Conservation (phyloP, 78 protist genomes). For the Speleostelium caveatum region DNA sequence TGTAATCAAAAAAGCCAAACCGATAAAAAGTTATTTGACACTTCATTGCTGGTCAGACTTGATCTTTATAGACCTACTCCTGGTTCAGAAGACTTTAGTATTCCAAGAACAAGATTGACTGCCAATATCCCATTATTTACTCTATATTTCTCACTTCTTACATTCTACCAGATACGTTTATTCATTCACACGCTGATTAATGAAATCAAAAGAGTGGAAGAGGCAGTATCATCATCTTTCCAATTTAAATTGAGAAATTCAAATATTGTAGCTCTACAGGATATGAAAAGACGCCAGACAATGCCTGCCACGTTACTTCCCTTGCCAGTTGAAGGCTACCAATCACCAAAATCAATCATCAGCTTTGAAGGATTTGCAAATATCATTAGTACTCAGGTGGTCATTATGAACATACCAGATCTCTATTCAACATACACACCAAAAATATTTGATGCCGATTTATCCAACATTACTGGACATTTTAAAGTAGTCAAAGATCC, state of each 20-base stretch:
- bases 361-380: too few species aligned
- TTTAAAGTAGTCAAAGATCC: slow-evolving; percentile 33
- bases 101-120: slow-evolving; percentile 6
- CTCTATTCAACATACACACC: not conserved
- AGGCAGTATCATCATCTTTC: slow-evolving; percentile 25
- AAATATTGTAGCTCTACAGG: too few species aligned
- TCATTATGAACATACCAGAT: slow-evolving; percentile 11
- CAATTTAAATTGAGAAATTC: slow-evolving; percentile 37
- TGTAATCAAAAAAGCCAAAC: slow-evolving; percentile 1
- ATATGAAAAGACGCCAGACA: not conserved
- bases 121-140: not conserved
- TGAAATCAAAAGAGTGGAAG: slow-evolving; percentile 53
- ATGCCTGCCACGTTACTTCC: not conserved
- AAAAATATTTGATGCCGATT: slow-evolving; percentile 16
- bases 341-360: not conserved
- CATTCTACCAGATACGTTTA: slow-evolving; percentile 59
- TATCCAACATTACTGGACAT: slow-evolving; percentile 48
- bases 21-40: slow-evolving; percentile 40
- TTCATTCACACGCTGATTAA: slow-evolving; percentile 20
- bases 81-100: not conserved
- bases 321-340: not conserved
- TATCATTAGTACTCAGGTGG: too few species aligned
- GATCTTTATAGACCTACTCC: slow-evolving; percentile 2
- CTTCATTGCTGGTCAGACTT: slow-evolving; percentile 25
- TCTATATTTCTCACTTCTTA: slow-evolving; percentile 57